Conservation (phyloP, 495 filamentous ascomycete species). For the Rhypophila decipiens region DNA sequence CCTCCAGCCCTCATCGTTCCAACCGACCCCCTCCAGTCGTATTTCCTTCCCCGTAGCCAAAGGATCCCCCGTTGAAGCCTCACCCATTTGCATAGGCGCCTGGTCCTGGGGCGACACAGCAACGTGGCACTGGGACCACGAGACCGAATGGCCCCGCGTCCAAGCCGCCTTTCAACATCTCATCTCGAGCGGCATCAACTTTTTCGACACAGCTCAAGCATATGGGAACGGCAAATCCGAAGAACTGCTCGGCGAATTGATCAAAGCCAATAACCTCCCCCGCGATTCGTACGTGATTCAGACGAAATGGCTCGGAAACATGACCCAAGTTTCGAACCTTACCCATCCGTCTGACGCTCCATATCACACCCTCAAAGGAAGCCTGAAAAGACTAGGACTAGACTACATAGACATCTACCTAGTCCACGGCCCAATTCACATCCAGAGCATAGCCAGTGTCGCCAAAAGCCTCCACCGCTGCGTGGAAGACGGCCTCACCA, state of each 20-base stretch:
- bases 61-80: slow-evolving; percentile 16
- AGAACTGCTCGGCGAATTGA: slow-evolving; percentile 27
- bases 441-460: slow-evolving; percentile 1
- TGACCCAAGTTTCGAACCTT: not conserved
- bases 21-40: not conserved
- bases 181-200: slow-evolving; percentile 25
- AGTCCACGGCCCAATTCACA: slow-evolving; percentile 7
- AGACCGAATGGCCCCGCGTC: slow-evolving; percentile 25
- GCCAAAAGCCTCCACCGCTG: slow-evolving; percentile 28
- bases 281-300: slow-evolving; percentile 17
- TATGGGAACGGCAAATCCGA: slow-evolving; percentile 38
- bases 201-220: slow-evolving; percentile 36
- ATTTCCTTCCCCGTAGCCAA: slow-evolving; percentile 9
- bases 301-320: slow-evolving; percentile 4
- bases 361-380: not conserved
- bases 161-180: slow-evolving; percentile 30
- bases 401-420: slow-evolving; percentile 10
- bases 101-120: slow-evolving; percentile 41
- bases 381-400: slow-evolving; percentile 1
- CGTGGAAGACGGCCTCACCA: slow-evolving; percentile 30
- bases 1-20: not conserved
- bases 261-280: slow-evolving; percentile 26
- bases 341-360: slow-evolving; percentile 4
- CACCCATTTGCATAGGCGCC: slow-evolving; percentile 30
- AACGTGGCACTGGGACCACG: slow-evolving; percentile 31